Percentiles rank a stretch among this genome's conserved stretches.
These are phyloP conservation scores for Laburnicola sp. DNA, from an alignment of 2,329 filamentous ascomycete genomes.

Conservation along the genomic window DNA sequence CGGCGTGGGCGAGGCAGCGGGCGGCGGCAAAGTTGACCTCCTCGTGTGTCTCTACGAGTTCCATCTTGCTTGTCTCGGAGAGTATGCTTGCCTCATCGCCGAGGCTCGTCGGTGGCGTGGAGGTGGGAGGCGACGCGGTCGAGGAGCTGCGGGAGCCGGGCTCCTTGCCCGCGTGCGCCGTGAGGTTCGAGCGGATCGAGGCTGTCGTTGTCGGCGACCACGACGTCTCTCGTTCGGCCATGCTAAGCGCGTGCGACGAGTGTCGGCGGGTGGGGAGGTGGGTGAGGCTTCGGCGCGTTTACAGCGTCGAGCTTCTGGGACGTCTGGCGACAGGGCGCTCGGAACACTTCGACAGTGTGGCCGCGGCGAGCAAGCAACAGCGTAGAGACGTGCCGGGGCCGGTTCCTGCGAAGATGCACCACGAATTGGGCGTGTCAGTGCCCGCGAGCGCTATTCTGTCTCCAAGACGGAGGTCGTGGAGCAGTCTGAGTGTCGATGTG, in stretches of 20 bases:
- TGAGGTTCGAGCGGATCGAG: conserved; percentile 49
- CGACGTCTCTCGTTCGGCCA: conserved; percentile 36
- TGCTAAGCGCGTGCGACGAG: conserved; percentile 28
- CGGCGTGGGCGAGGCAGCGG: conserved; percentile 18
- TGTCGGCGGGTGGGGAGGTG: conserved; percentile 26
- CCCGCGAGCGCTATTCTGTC: conserved; percentile 26
- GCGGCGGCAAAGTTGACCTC: conserved; percentile 18
- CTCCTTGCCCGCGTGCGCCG: conserved; percentile 39
- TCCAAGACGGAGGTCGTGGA: conserved; percentile 30
- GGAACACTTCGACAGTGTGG: conserved; percentile 41
- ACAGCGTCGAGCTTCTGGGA: conserved; percentile 22
- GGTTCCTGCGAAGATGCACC: conserved; percentile 27
- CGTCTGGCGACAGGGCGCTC: conserved; percentile 28
- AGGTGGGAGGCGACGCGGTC: conserved; percentile 59
- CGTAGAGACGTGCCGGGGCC: conserved; percentile 16
- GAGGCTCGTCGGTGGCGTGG: conserved; percentile 69
- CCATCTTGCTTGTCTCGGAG: conserved; percentile 42
- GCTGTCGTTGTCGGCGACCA: conserved; percentile 44
- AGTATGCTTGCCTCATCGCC: conserved; percentile 63
- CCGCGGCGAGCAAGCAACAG: conserved; percentile 25
- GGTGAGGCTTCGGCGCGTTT: conserved; percentile 39
- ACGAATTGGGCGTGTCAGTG: conserved; percentile 29
- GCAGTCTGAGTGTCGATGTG: conserved; percentile 26
- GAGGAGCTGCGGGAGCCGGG: conserved; percentile 46
- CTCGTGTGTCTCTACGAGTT: conserved; percentile 30